Conservation (phyloP, 1,284 basidiomycete species). For the Boletus subluridellus region DNA sequence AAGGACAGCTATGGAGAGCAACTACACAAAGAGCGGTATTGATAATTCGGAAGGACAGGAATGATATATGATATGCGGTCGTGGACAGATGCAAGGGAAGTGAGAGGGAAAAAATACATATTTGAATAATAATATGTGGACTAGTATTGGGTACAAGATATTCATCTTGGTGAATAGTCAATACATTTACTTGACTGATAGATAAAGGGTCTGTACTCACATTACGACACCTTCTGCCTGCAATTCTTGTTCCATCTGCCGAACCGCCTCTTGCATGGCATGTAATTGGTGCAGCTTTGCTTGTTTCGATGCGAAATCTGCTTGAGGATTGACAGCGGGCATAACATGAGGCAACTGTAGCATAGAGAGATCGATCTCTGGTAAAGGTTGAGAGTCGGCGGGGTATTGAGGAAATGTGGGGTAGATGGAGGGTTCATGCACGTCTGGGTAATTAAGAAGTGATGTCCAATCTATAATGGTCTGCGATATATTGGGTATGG, state of each 20-base stretch:
- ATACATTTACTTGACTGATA: not conserved
- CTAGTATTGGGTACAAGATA: not conserved
- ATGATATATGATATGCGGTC: constrained; percentile 7
- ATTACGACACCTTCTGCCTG: constrained; percentile 23
- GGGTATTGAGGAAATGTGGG: constrained; percentile 4
- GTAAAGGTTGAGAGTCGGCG: constrained; percentile 5
- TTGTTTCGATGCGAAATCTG: constrained; percentile 11
- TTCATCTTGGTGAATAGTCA: constrained; percentile 12
- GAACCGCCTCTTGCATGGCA: constrained; percentile 29
- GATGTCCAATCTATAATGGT: constrained; percentile 18
- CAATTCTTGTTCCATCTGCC: constrained; percentile 28
- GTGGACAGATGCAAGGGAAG: not conserved
- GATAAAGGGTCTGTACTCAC: constrained; percentile 1
- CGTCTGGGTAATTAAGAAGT: constrained; percentile 10
- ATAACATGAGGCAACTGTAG: constrained; percentile 21
- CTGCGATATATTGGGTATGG: not conserved
- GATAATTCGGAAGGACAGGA: not conserved
- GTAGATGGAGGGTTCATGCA: constrained; percentile 1
- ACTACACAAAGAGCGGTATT: not conserved
- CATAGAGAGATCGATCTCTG: constrained; percentile 27
- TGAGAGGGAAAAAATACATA: constrained; percentile 7
- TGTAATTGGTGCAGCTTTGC: constrained; percentile 21
- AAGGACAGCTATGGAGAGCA: not conserved
- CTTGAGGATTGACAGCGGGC: not conserved
- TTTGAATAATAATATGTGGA: constrained; percentile 21